phyloP scores from a whole-genome alignment of 208 protist species.

The Acanthamoeba lugdunensis region DNA sequence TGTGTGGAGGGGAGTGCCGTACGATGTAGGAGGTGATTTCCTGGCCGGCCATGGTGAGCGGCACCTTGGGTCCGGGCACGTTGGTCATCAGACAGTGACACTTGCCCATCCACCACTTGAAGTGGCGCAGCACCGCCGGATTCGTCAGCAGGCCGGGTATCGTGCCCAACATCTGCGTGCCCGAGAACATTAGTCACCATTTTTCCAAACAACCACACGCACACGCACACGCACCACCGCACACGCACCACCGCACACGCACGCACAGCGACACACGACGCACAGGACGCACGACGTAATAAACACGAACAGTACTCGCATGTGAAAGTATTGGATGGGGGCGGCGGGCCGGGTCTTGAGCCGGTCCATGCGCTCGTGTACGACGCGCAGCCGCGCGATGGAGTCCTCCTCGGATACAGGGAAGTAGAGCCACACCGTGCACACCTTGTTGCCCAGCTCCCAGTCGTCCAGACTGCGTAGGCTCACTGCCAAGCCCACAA shows the following conservation, averaged over 20 bases:
- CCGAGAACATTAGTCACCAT: neutral
- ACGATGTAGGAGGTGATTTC: slow-evolving; percentile 33
- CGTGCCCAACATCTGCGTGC: neutral
- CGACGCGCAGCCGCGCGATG: neutral
- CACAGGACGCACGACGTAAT: neutral
- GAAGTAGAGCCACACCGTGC: slow-evolving; percentile 40
- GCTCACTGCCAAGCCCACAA: neutral
- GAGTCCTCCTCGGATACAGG: neutral
- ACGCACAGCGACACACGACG: neutral
- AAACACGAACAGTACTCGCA: neutral
- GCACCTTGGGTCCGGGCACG: slow-evolving; percentile 33
- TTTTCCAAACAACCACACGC: neutral
- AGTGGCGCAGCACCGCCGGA: neutral
- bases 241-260: too few species aligned
- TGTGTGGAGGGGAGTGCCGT: neutral
- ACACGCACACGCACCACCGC: neutral
- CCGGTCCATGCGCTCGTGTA: neutral
- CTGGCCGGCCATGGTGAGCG: slow-evolving; percentile 40
- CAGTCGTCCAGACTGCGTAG: slow-evolving; percentile 10
- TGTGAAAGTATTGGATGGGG: slow-evolving; percentile 5
- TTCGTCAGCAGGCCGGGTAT: slow-evolving; percentile 28
- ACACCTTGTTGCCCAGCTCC: slow-evolving; percentile 55
- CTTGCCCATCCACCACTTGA: slow-evolving; percentile 57
- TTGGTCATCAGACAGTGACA: slow-evolving; percentile 30
- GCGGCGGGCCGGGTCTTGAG: neutral